These are phyloP conservation scores for Aspergillus unguis DNA, from an alignment of 2,329 filamentous ascomycete species.

Conservation along the genomic window DNA sequence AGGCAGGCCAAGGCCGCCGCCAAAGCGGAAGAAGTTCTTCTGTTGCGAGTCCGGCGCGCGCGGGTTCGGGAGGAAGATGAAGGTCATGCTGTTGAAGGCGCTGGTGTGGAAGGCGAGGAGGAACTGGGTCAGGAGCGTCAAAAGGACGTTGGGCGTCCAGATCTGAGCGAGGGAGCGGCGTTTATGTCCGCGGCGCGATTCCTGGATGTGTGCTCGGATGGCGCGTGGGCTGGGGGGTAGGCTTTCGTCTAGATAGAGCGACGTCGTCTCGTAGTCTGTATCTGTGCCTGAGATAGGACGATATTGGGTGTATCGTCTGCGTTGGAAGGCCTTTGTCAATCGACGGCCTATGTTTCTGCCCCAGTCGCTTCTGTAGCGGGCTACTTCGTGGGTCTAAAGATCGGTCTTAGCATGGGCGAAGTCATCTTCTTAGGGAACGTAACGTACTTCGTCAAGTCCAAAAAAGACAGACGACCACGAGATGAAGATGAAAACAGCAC, in stretches of 20 bases:
- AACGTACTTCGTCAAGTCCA: constrained; percentile 61
- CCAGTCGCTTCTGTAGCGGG: constrained; percentile 40
- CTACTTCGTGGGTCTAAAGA: constrained; percentile 35
- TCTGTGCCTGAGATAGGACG: constrained; percentile 27
- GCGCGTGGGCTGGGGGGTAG: constrained; percentile 29
- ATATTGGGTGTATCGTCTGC: constrained; percentile 30
- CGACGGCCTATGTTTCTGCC: constrained; percentile 39
- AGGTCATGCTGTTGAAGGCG: constrained; percentile 73
- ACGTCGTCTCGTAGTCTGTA: constrained; percentile 25
- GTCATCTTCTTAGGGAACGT: background rate
- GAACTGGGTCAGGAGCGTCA: constrained; percentile 60
- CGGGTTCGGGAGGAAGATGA: constrained; percentile 72
- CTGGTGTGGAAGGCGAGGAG: constrained; percentile 71
- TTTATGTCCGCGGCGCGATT: constrained; percentile 26
- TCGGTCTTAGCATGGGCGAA: background rate
- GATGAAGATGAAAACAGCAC: constrained; percentile 57
- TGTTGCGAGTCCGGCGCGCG: constrained; percentile 49
- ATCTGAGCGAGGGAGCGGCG: constrained; percentile 49
- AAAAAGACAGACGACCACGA: constrained; percentile 58
- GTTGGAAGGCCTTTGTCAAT: constrained; percentile 28
- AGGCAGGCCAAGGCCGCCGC: constrained; percentile 71
- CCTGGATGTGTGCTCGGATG: constrained; percentile 24
- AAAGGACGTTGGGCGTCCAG: constrained; percentile 54
- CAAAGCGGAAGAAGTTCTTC: constrained; percentile 54
- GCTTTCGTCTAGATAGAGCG: constrained; percentile 32